Conservation (phyloP, 2,329 filamentous ascomycete genomes). For the Talaromyces sp. region DNA sequence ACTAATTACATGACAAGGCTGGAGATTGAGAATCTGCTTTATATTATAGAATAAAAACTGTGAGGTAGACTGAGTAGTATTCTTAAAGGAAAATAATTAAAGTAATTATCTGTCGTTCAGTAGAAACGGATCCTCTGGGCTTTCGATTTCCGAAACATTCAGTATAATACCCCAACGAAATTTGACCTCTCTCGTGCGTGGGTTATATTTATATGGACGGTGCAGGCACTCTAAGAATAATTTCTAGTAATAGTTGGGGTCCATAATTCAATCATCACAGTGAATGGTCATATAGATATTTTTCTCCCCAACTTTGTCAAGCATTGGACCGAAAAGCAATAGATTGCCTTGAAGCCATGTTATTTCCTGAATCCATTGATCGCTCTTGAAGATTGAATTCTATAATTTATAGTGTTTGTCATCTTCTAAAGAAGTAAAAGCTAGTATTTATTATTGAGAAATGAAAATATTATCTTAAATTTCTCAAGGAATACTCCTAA, state of each 20-base stretch:
- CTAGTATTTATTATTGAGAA: neutral
- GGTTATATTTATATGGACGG: conserved; percentile 4
- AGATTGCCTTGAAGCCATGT: neutral
- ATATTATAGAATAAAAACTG: neutral
- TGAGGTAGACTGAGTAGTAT: neutral
- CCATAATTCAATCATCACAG: neutral
- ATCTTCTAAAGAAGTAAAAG: neutral
- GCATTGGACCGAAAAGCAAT: neutral
- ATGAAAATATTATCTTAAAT: neutral
- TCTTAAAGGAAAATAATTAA: neutral
- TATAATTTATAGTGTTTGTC: neutral
- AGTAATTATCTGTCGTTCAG: neutral
- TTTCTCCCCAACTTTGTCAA: neutral
- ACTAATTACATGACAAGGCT: neutral
- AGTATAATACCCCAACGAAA: conserved; percentile 5
- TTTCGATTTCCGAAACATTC: neutral
- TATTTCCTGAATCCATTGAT: conserved; percentile 1
- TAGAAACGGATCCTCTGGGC: conserved; percentile 4
- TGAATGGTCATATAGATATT: neutral
- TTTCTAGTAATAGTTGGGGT: neutral
- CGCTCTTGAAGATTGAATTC: conserved; percentile 5
- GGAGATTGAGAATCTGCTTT: neutral
- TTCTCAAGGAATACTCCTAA: neutral
- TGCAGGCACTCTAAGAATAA: neutral
- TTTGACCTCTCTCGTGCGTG: neutral